Conservation (phyloP, 208 protist genomes). For the Trypanosoma platydactyli region DNA sequence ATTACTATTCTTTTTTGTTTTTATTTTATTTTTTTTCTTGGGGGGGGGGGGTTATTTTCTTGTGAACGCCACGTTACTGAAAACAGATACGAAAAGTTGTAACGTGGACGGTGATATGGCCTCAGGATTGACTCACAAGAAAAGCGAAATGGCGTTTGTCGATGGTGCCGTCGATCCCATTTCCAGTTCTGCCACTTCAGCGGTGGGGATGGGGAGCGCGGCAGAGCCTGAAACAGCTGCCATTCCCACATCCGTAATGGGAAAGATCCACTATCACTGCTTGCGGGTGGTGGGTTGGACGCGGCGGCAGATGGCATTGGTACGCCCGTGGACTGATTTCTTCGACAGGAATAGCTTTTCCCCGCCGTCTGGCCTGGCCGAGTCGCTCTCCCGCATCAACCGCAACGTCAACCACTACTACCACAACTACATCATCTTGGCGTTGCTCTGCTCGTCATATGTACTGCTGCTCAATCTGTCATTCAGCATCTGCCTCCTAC, state of each 20-base stretch:
- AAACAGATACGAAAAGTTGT: not conserved
- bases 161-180: slow-evolving; percentile 17
- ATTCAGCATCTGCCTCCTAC: slow-evolving; percentile 66
- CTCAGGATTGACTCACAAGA: not conserved
- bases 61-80: not conserved
- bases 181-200: not conserved
- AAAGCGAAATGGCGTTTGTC: slow-evolving; percentile 39
- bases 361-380: slow-evolving; percentile 45
- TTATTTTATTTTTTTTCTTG: no score
- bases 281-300: slow-evolving; percentile 23
- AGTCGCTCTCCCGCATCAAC: slow-evolving; percentile 67
- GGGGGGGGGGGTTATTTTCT: no score
- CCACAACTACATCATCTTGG: slow-evolving; percentile 88
- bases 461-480: slow-evolving; percentile 77
- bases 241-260: slow-evolving; percentile 4
- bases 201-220: not conserved
- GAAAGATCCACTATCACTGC: slow-evolving; percentile 30
- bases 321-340: slow-evolving; percentile 83
- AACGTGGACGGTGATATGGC: not conserved
- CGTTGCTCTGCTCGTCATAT: slow-evolving; percentile 72
- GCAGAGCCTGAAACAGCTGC: not conserved
- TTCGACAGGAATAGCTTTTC: slow-evolving; percentile 72
- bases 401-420: slow-evolving; percentile 83
- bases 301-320: slow-evolving; percentile 35
- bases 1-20: no score